Conservation (phyloP, 345 rosid species). For the Gossypium stocksii region DNA sequence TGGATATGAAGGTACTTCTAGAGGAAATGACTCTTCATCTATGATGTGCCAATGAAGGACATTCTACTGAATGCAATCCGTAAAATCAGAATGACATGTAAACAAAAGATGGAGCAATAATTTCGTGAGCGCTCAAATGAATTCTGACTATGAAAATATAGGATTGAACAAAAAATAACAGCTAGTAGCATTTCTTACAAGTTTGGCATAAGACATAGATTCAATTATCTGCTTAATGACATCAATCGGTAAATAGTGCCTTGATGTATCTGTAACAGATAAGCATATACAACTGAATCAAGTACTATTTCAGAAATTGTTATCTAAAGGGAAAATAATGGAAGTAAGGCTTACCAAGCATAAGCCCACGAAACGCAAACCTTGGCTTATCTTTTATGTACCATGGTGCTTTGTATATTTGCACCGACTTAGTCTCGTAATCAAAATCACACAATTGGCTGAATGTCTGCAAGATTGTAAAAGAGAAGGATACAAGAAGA, state of each 20-base stretch:
- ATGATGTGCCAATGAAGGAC: conserved; percentile 98
- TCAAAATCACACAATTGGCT: conserved; percentile 86
- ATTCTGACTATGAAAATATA: conserved; percentile 12
- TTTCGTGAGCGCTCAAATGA: conserved; percentile 4
- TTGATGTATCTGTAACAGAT: conserved; percentile 74
- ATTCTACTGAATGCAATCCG: conserved; percentile 60
- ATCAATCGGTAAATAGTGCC: conserved; percentile 71
- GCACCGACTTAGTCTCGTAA: conserved; percentile 60
- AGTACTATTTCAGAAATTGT: not conserved
- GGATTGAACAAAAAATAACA: conserved; percentile 11
- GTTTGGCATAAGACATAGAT: conserved; percentile 90
- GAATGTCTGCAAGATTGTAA: conserved; percentile 62
- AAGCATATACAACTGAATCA: not conserved
- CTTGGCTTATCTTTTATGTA: conserved; percentile 80
- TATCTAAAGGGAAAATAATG: not conserved
- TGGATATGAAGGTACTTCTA: conserved; percentile 81
- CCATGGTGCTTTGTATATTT: conserved; percentile 80
- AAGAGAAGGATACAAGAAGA: not conserved
- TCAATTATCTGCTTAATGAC: conserved; percentile 83
- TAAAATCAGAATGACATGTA: conserved; percentile 26
- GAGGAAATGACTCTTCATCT: conserved; percentile 87
- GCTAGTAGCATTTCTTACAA: conserved; percentile 49
- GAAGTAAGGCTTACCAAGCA: conserved; percentile 50
- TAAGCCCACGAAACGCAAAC: conserved; percentile 77
- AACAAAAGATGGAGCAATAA: conserved; percentile 10